Base-by-base conservation (phyloP, 1,139 yeast genomes). In the Saccharomyces hybrid region DNA sequence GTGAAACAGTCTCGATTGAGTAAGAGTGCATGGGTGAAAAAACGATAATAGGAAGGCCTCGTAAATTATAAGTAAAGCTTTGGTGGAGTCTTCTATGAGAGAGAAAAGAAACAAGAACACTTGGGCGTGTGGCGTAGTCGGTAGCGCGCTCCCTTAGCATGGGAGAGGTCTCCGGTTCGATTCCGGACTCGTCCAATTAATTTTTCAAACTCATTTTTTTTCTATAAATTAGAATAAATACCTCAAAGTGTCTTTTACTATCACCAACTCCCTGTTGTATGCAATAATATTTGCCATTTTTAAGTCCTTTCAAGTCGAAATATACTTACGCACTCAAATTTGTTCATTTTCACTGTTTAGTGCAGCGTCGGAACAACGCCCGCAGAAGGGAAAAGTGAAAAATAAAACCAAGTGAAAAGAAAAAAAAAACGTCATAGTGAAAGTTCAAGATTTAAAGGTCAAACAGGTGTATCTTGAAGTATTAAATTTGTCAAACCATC, bases 51-150 rank as follows among this genome's bases (percentile, higher is more conserved):
- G 34, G 6, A 11, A 31, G 1, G 4, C 34, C 5, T 13, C 14
- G 34, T 31, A 31, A 3, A 31, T 11, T 31, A 1, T 3, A 11
- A 31, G 6, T 31, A 13, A 31, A 13, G 5, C 34, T 31, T 13
- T 31, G 6, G 5, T 31, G 34, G 1, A 3, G 5, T 31, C 34
- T 31, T 31, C 34, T 4, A 31, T 31, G 2, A 13, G 6, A 1
- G 1, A 3, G 14, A 13, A 3, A 4, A 31, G 2, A 31, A 4
- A 31, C 34, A 31, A 31, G 34, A 31, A 31, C n/a, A 31, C 34
- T 13, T 54, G 89, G 89, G 89, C 88, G 88, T 83, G 88, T 84
- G 88, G 89, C 89, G 88, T 80, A 84, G 23, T 20, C 4, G 23
- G 23, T 20, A 20, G 23, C 23, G 23, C 23, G 23, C 23, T 31